These are phyloP conservation scores for Wickerhamomyces bovis DNA, from an alignment of 805 yeast species.

Conservation along the genomic window DNA sequence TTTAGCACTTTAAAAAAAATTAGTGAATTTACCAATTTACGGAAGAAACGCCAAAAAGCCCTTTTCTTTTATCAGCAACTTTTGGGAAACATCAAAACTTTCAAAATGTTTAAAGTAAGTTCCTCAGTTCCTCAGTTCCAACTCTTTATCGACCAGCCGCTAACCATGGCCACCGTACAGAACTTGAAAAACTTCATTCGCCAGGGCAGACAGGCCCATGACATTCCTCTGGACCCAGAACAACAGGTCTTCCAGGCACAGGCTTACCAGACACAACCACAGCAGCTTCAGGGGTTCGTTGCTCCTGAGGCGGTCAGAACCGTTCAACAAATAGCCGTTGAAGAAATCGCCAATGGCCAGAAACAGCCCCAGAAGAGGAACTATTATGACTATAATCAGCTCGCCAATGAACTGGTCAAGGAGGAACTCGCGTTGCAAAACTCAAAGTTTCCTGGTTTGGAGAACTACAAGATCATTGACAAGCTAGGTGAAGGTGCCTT, in stretches of 20 bases:
- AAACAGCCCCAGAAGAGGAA: constrained; percentile 1
- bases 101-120: constrained; percentile 4
- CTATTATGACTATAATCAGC: constrained; percentile 20
- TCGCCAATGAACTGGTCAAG: constrained; percentile 22
- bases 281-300: background rate
- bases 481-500: constrained; percentile 85
- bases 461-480: constrained; percentile 28
- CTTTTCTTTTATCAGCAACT: background rate
- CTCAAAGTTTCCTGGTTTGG: constrained; percentile 22
- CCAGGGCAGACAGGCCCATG: constrained; percentile 36
- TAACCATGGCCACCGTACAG: constrained; percentile 15
- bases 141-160: background rate
- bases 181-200: constrained; percentile 38
- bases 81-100: no score
- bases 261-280: background rate
- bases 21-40: no score
- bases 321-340: background rate
- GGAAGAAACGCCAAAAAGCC: background rate
- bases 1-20: no score
- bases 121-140: background rate
- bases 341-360: constrained; percentile 1
- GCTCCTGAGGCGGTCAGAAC: background rate
- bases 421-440: constrained; percentile 19
- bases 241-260: background rate
- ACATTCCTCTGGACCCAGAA: background rate